A percentile compares a stretch with the other conserved stretches of the same genome.
These are phyloP conservation scores for Nematocida sp. DNA, from an alignment of 371 early-diverging fungal genomes.

Conservation along the genomic window DNA sequence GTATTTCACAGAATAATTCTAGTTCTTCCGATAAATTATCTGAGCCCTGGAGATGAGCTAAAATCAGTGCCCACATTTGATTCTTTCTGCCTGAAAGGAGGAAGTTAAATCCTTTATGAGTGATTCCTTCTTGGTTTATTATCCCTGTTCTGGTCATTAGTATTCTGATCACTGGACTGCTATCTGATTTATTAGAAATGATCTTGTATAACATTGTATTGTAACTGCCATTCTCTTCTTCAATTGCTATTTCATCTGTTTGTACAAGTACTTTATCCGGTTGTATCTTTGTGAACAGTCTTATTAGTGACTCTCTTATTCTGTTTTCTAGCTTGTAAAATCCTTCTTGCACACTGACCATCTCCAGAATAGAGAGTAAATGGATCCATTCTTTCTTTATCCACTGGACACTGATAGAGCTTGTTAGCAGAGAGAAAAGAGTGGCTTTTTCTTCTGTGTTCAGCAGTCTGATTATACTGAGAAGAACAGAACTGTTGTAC, in stretches of 20 bases:
- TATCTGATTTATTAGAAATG: constrained; percentile 23
- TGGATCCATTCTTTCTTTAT: neutral
- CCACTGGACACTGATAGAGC: neutral
- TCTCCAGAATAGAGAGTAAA: constrained; percentile 1
- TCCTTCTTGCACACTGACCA: neutral
- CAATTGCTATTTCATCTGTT: neutral
- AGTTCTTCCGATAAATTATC: neutral
- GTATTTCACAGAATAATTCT: constrained; percentile 18
- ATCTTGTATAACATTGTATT: constrained; percentile 9
- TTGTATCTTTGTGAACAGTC: neutral
- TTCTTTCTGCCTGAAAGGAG: constrained; percentile 58
- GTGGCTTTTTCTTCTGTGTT: constrained; percentile 3
- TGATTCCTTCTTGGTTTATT: constrained; percentile 53
- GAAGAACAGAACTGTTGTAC: constrained; percentile 12
- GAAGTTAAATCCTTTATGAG: constrained; percentile 65
- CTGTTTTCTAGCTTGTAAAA: constrained; percentile 10
- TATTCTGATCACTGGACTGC: neutral
- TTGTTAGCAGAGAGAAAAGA: constrained; percentile 24
- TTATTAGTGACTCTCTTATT: neutral
- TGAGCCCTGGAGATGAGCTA: constrained; percentile 36
- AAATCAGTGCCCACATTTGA: constrained; percentile 62
- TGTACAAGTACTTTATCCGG: constrained; percentile 24
- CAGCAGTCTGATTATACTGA: constrained; percentile 31
- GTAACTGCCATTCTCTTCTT: constrained; percentile 1
- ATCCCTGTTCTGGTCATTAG: constrained; percentile 52